Percentiles rank a stretch among this genome's conserved stretches.
phyloP scores from a whole-genome alignment of 345 rosid species.

The Syzygium jambos region DNA sequence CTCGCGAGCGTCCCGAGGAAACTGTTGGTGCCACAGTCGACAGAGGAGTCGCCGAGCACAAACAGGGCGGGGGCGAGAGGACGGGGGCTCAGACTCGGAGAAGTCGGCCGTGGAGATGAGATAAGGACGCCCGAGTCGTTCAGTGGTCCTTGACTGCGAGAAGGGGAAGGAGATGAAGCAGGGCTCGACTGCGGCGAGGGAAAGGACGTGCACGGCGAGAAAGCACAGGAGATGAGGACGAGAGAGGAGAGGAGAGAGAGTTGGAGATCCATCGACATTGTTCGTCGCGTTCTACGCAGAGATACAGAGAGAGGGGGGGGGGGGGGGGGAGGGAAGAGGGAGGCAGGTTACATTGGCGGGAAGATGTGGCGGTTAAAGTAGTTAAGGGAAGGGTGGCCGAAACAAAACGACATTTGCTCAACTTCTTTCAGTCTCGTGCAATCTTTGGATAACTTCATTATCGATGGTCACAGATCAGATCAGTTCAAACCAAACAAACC shows the following conservation, averaged over 20 bases:
- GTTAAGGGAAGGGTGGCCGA: neutral
- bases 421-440: neutral
- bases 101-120: neutral
- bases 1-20: conserved; percentile 87
- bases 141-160: neutral
- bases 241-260: conserved; percentile 22
- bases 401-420: neutral
- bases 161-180: conserved; percentile 11
- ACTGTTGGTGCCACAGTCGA: conserved; percentile 79
- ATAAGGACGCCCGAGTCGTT: neutral
- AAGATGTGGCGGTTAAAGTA: neutral
- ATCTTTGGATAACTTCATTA: neutral
- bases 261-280: conserved; percentile 29
- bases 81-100: neutral
- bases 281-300: neutral
- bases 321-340: conserved; percentile 20
- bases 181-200: conserved; percentile 16
- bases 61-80: conserved; percentile 67
- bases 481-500: neutral
- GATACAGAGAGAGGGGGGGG: neutral
- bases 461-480: neutral
- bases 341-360: neutral
- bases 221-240: conserved; percentile 11
- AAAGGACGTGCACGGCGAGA: conserved; percentile 14
- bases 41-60: conserved; percentile 81